Base-by-base conservation (phyloP, 805 yeast genomes). In the Ogataea zsoltii region DNA sequence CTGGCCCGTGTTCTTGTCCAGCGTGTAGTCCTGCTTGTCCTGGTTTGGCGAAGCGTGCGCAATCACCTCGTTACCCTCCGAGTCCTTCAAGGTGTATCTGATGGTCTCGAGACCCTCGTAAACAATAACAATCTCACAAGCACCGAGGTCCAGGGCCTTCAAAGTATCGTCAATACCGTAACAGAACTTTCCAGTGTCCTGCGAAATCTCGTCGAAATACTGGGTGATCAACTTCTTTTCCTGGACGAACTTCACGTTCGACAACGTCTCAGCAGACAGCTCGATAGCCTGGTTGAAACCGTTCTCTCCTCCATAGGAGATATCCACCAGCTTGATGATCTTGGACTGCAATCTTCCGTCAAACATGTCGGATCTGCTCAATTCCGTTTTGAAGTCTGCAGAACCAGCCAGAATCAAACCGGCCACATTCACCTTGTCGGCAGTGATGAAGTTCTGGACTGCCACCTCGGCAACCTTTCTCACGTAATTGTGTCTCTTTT, bases 261-360 rank as follows among this genome's bases (percentile, higher is more conserved):
- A 86, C 63, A 94, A 78, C 21, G 99, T 87, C 76, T 94, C 99
- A 25, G 97, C 96, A 26, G 97, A 87, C 57, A 94, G 77, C 71
- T 94, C 99, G 61, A 94, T 95, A 36, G 99, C 99, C 76, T 94
- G 99, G 74, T 94, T 94, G 77, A 94, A 94, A 38, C 99, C 99
- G 67, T 94, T 94, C 72, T 94, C 99, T 66, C 99, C 99, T 70
- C 99, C 99, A 64, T 94, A 94, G 2, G 98, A 91, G 46, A 94
- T 87, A 75, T 94, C 99, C 45, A 95, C 99, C 65, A 91, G 80
- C 69, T 90, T 88, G 51, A 94, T 79, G 60, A 94, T 83, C 70
- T 90, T 91, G 41, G 86, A 84, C 57, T 79, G 88, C 63, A 94
- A 77, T 74, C 99, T 88, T 57, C 72, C 74, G 69, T 94, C 99